phyloP scores from a whole-genome alignment of 1,284 basidiomycete genomes.

The Dichomitus squalens region DNA sequence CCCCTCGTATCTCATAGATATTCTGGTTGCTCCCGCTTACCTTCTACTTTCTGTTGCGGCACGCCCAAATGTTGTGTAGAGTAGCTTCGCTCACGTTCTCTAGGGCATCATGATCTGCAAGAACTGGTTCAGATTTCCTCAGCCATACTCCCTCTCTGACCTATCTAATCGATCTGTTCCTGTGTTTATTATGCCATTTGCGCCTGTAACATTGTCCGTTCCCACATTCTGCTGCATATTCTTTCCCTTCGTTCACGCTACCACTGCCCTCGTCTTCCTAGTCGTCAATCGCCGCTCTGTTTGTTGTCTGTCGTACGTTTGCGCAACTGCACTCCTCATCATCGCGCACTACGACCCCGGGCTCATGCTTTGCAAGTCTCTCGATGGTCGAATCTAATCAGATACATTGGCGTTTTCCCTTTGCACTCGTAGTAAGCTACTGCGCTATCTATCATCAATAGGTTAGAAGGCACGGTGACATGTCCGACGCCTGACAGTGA shows the following conservation, averaged over 20 bases:
- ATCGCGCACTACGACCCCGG: too few relatives aligned
- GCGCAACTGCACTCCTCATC: too few relatives aligned
- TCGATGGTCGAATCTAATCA: too few relatives aligned
- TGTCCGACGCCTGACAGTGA: too few relatives aligned
- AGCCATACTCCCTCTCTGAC: not conserved
- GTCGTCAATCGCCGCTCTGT: not conserved
- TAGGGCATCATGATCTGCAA: too few relatives aligned
- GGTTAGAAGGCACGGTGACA: too few relatives aligned
- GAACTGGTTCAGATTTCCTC: not conserved
- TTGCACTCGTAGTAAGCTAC: too few relatives aligned
- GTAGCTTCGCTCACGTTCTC: not conserved
- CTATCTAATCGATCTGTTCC: not conserved
- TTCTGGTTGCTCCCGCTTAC: not conserved
- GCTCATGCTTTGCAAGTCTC: too few relatives aligned
- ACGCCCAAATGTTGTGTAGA: not conserved
- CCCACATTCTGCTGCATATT: slow-evolving; percentile 8
- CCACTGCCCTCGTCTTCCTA: not conserved
- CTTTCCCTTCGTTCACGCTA: not conserved
- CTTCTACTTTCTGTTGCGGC: not conserved
- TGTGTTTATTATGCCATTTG: slow-evolving; percentile 1
- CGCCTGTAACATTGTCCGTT: not conserved
- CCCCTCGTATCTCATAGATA: not conserved
- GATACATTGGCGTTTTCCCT: too few relatives aligned
- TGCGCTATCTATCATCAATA: too few relatives aligned
- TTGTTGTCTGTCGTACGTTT: not conserved